These are phyloP conservation scores for Gorgonomyces haynaldii DNA, from an alignment of 192 early-diverging fungal genomes.

Conservation along the genomic window DNA sequence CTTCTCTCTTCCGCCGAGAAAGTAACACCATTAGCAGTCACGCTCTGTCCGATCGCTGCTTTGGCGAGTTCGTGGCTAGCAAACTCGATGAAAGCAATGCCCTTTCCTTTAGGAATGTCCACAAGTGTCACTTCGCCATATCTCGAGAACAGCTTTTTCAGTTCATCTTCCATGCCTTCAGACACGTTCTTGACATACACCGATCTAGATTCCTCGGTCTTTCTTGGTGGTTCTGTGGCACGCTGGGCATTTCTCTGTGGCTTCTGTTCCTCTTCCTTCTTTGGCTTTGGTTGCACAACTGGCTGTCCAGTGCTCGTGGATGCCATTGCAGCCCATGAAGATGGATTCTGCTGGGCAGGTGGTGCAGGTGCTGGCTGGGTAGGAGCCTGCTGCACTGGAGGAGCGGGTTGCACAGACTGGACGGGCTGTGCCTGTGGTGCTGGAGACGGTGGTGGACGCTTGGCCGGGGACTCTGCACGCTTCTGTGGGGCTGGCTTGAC, in stretches of 20 bases:
- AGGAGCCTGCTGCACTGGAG: background rate
- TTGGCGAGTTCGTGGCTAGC: slow-evolving; percentile 42
- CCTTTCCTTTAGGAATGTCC: slow-evolving; percentile 42
- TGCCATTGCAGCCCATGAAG: background rate
- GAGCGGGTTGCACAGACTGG: background rate
- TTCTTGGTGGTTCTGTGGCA: too few relatives aligned
- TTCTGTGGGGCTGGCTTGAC: background rate
- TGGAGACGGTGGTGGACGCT: slow-evolving; percentile 18
- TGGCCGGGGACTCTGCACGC: slow-evolving; percentile 15
- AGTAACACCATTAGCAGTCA: slow-evolving; percentile 27
- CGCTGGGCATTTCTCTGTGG: slow-evolving; percentile 14
- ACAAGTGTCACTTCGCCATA: slow-evolving; percentile 51
- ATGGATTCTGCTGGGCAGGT: background rate
- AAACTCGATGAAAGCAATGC: slow-evolving; percentile 63
- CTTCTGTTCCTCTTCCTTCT: slow-evolving; percentile 8
- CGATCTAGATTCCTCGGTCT: too few relatives aligned
- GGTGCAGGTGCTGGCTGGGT: background rate
- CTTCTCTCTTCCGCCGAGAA: slow-evolving; percentile 40
- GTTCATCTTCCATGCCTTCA: too few relatives aligned
- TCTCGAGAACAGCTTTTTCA: slow-evolving; percentile 39
- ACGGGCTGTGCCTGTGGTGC: background rate
- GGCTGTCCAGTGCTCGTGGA: background rate
- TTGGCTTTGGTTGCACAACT: background rate
- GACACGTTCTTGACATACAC: slow-evolving; percentile 50
- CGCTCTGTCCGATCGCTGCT: slow-evolving; percentile 45